A percentile compares a stretch with the other conserved stretches of the same genome.
Evolutionary conservation across 352 stramenopile species (phyloP).

Genomic region (Blastocystis sp.): DNA sequence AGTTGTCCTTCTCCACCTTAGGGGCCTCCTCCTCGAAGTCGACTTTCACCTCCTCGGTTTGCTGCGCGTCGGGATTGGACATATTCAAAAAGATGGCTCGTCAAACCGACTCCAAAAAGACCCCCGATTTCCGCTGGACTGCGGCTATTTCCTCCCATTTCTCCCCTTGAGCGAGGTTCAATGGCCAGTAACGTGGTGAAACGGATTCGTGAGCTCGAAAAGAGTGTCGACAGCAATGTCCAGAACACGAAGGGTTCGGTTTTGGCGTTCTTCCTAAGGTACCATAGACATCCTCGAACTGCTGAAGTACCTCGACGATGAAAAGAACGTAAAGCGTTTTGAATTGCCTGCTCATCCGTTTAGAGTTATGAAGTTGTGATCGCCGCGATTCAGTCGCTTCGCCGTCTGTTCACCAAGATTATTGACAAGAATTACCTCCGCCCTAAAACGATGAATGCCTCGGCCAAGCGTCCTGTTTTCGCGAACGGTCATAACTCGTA

Average conservation of each 20-base stretch:
- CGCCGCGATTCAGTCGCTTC: constrained; percentile 62
- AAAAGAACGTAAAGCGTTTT: constrained; percentile 1
- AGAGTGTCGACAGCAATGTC: constrained; percentile 59
- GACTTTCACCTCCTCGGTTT: constrained; percentile 48
- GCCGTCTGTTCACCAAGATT: constrained; percentile 52
- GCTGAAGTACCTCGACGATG: constrained; percentile 58
- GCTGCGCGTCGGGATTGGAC: not conserved
- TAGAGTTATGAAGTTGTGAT: constrained; percentile 47
- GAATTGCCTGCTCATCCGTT: not conserved
- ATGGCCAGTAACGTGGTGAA: constrained; percentile 47
- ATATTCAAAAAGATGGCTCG: not conserved
- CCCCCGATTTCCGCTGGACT: not conserved
- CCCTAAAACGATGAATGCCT: constrained; percentile 52
- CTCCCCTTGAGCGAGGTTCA: too few species aligned
- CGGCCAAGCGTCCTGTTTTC: not conserved
- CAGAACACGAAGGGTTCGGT: constrained; percentile 65
- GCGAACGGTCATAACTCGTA: not conserved
- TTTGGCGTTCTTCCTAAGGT: not conserved
- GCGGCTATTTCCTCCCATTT: not conserved
- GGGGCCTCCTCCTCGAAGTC: constrained; percentile 44
- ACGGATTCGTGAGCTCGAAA: constrained; percentile 60
- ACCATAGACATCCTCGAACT: constrained; percentile 54
- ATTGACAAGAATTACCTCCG: constrained; percentile 67
- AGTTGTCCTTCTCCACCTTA: not conserved
- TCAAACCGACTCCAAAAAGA: not conserved